Conservation (phyloP, 495 filamentous ascomycete genomes). For the Hypomontagnella monticulosa region DNA sequence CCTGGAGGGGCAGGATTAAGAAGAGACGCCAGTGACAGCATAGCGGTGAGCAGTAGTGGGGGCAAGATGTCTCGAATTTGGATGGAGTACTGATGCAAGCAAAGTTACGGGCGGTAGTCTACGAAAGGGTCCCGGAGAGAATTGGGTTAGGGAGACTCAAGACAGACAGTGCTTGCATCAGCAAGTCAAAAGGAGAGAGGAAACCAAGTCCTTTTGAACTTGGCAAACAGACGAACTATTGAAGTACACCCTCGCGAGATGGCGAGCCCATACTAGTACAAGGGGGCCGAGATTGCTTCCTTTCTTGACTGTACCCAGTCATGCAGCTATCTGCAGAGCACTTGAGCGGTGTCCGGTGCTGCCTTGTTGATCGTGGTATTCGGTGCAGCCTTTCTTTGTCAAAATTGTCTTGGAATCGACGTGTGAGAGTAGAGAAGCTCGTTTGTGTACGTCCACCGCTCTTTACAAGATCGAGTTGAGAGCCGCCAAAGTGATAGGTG, state of each 20-base stretch:
- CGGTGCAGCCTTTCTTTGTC: constrained; percentile 57
- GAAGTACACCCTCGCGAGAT: constrained; percentile 45
- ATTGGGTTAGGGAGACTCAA: constrained; percentile 40
- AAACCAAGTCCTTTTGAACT: constrained; percentile 45
- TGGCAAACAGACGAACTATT: constrained; percentile 47
- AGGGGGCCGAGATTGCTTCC: constrained; percentile 50
- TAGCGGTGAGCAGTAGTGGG: constrained; percentile 49
- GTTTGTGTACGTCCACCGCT: constrained; percentile 59
- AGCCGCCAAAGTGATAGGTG: constrained; percentile 55
- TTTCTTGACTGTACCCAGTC: constrained; percentile 51
- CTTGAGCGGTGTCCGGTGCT: constrained; percentile 45
- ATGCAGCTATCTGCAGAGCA: constrained; percentile 52
- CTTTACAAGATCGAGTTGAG: constrained; percentile 53
- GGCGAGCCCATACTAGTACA: constrained; percentile 48
- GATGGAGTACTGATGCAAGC: constrained; percentile 44
- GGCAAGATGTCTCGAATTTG: constrained; percentile 45
- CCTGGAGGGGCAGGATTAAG: constrained; percentile 67
- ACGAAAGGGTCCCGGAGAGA: constrained; percentile 35
- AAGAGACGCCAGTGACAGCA: constrained; percentile 67
- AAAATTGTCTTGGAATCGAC: constrained; percentile 55
- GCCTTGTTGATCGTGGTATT: constrained; percentile 52
- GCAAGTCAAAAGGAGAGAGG: constrained; percentile 39
- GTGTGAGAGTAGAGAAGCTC: constrained; percentile 49
- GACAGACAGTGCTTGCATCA: constrained; percentile 51
- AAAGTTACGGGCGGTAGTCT: constrained; percentile 41